Evolutionary conservation across 1,284 basidiomycete genomes (phyloP).

Genomic region (Melampsora larici-populina): DNA sequence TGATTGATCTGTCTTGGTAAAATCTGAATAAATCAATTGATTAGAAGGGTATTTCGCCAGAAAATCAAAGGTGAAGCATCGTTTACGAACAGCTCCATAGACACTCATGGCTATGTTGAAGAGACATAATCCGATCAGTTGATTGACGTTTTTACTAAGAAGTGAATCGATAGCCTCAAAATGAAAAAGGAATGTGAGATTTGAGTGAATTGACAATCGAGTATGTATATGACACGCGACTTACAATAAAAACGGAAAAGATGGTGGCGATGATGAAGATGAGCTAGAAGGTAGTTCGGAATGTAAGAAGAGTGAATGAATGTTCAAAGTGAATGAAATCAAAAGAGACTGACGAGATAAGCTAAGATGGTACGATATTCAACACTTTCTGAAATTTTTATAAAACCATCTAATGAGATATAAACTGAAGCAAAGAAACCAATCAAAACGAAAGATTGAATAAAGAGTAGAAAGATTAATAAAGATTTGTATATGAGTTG

Average conservation of each 20-base stretch:
- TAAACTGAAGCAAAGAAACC: constrained; percentile 35
- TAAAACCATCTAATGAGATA: constrained; percentile 6
- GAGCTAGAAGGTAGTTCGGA: neutral
- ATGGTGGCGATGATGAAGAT: constrained; percentile 37
- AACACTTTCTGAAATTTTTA: neutral
- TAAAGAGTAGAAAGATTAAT: neutral
- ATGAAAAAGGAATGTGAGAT: neutral
- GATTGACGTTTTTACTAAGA: constrained; percentile 21
- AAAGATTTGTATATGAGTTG: neutral
- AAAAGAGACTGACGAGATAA: constrained; percentile 20
- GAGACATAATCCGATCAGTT: constrained; percentile 27
- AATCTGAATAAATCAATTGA: constrained; percentile 4
- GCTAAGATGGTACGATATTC: constrained; percentile 30
- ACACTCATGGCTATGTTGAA: constrained; percentile 31
- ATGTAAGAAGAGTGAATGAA: neutral
- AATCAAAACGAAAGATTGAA: constrained; percentile 23
- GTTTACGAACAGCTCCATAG: constrained; percentile 25
- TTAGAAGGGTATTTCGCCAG: neutral
- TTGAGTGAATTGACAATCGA: neutral
- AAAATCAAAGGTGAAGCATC: neutral
- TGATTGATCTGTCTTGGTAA: constrained; percentile 27
- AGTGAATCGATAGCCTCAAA: constrained; percentile 36
- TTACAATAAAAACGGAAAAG: constrained; percentile 35
- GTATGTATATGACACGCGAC: neutral
- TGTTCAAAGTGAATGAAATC: neutral